Conservation (phyloP, 257 asterid species). For the Solanum verrucosum region DNA sequence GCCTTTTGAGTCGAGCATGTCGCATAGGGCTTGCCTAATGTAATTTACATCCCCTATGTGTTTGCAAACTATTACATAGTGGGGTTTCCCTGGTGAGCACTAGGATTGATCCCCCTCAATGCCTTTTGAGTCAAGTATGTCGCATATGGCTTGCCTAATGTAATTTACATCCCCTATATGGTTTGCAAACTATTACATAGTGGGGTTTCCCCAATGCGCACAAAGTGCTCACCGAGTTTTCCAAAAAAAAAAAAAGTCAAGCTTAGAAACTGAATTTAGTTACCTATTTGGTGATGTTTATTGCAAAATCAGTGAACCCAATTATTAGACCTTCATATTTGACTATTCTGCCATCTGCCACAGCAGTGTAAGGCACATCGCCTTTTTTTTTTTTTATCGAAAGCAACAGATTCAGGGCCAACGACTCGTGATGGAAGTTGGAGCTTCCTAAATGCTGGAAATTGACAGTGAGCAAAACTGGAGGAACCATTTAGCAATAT, state of each 20-base stretch:
- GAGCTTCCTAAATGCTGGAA: not conserved
- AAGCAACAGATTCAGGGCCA: slow-evolving; percentile 29
- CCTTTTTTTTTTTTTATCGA: slow-evolving; percentile 7
- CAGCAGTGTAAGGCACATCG: slow-evolving; percentile 32
- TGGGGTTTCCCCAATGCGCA: too few species aligned
- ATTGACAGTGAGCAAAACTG: not conserved
- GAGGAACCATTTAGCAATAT: not conserved
- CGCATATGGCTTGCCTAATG: too few species aligned
- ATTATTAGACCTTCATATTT: not conserved
- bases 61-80: too few species aligned
- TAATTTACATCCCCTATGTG: too few species aligned
- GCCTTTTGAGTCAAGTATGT: too few species aligned
- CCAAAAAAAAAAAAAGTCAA: not conserved
- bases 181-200: too few species aligned
- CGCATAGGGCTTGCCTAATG: too few species aligned
- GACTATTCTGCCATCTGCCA: slow-evolving; percentile 44
- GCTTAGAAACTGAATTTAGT: not conserved
- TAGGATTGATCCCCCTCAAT: too few species aligned
- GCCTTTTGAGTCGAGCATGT: too few species aligned
- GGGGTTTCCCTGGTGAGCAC: too few species aligned
- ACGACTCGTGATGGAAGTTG: slow-evolving; percentile 1
- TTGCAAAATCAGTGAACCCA: not conserved
- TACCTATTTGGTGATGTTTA: slow-evolving; percentile 1
- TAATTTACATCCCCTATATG: too few species aligned
- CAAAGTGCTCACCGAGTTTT: too few species aligned